phyloP scores from a whole-genome alignment of 192 early-diverging fungal genomes.

The Coemansia sp. region DNA sequence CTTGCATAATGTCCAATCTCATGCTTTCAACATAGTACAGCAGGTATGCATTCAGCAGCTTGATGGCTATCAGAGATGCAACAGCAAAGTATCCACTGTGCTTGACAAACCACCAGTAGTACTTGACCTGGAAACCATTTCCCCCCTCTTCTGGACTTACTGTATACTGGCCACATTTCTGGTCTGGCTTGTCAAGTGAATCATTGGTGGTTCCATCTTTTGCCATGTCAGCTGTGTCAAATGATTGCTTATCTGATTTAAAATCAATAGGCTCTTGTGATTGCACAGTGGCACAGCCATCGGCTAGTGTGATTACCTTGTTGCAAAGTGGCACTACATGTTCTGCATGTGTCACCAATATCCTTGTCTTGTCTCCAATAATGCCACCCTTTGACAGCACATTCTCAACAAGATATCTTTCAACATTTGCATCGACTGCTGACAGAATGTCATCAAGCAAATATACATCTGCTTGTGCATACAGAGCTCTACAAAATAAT shows the following conservation, averaged over 20 bases:
- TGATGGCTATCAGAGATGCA: constrained; percentile 6
- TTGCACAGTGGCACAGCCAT: constrained; percentile 60
- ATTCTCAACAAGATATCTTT: background rate
- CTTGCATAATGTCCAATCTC: too few relatives aligned
- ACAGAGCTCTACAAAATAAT: constrained; percentile 59
- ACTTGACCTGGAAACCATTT: background rate
- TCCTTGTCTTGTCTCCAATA: constrained; percentile 29
- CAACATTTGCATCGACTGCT: too few relatives aligned
- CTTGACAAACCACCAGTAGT: background rate
- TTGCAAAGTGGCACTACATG: constrained; percentile 67
- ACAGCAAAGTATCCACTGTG: background rate
- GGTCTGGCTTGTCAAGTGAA: too few relatives aligned
- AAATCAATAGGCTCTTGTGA: too few relatives aligned
- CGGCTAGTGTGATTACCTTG: constrained; percentile 62
- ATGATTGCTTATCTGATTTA: too few relatives aligned
- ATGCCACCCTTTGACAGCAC: constrained; percentile 7
- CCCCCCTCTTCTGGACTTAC: background rate
- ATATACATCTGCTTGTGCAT: constrained; percentile 57
- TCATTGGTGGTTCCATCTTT: too few relatives aligned
- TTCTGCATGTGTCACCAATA: too few relatives aligned
- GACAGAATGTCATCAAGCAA: too few relatives aligned
- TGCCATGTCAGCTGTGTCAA: too few relatives aligned
- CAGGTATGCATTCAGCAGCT: too few relatives aligned
- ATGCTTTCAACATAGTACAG: too few relatives aligned
- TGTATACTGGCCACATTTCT: background rate